Evolutionary conservation across 768 basidiomycete species (phyloP), one percentile per base, ranked within the genome.

Genomic region (Mycena amicta): DNA sequence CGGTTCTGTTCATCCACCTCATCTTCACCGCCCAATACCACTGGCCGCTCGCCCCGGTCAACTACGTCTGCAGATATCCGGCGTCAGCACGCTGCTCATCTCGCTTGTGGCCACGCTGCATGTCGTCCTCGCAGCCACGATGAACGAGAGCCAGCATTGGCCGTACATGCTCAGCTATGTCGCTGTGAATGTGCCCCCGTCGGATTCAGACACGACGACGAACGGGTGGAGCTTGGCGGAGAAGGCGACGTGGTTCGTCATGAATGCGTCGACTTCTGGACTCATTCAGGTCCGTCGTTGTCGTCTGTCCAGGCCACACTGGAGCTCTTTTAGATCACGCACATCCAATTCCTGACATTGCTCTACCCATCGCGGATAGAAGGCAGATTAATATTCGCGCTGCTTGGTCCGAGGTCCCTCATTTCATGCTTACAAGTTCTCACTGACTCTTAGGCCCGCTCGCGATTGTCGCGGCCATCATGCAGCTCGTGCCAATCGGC

Each of bases 91-190:
- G 3, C 85, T 96, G 22, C 82, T 97, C 56, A 81, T 89, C 31
- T 89, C 88, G 16, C 80, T 90, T 53, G 81, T 87, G 47, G 90
- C 92, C 8, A 92, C 90, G 1, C 77, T 95, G 47, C 83, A 86
- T 68, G 83, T 94, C 63, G 81, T 96, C 20, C 78, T 96, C 5
- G 75, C 81, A 2, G 75, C 82, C 0, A 76, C 87, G 1, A 71
- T 82, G 3, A 66, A 75, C 2, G 85, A 90, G 68, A 92, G 90
- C 65, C 78, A 83, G 62, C 75, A 77, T 40, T 97, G 94, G 94
- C 95, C 97, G 0, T 99, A 94, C 72, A 96, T 97, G 92, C 85
- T 98, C 39, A 89, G 88, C 66, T 99, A 97, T 67, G 81, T 98
- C 54, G 87, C 92, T 5, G 84, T 95, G 33, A 80, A 85, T 59